phyloP scores from a whole-genome alignment of 768 basidiomycete genomes.

The Suillus cothurnatus region DNA sequence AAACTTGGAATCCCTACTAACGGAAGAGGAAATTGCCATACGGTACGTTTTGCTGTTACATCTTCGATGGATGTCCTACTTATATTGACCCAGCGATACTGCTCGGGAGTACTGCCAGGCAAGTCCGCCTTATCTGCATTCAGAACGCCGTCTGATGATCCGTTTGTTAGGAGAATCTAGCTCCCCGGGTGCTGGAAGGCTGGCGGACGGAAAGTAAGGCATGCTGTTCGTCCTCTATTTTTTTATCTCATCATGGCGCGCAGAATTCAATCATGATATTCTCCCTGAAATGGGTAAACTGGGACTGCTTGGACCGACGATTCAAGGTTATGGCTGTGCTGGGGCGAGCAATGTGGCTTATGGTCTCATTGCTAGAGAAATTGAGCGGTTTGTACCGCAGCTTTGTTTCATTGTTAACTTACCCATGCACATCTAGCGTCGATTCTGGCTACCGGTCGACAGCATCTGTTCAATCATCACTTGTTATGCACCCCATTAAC shows the following conservation, averaged over 20 bases:
- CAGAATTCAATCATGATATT: constrained; percentile 77
- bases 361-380: constrained; percentile 90
- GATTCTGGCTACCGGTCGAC: constrained; percentile 97
- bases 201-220: constrained; percentile 83
- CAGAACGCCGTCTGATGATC: background rate
- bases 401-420: background rate
- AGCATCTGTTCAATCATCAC: constrained; percentile 92
- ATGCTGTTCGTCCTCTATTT: background rate
- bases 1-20: constrained; percentile 73
- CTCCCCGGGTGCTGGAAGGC: constrained; percentile 86
- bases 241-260: background rate
- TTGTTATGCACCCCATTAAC: constrained; percentile 94
- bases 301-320: constrained; percentile 90
- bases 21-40: constrained; percentile 89
- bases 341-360: constrained; percentile 92
- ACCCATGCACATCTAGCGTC: constrained; percentile 52
- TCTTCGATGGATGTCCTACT: background rate
- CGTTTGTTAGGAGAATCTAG: constrained; percentile 67
- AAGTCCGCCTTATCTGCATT: constrained; percentile 23
- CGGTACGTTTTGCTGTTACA: constrained; percentile 49
- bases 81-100: constrained; percentile 58
- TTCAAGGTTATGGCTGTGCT: constrained; percentile 92
- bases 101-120: constrained; percentile 82
- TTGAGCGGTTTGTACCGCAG: constrained; percentile 66
- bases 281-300: constrained; percentile 92